Conservation (phyloP, 352 stramenopile species). For the Globisporangium canariense region DNA sequence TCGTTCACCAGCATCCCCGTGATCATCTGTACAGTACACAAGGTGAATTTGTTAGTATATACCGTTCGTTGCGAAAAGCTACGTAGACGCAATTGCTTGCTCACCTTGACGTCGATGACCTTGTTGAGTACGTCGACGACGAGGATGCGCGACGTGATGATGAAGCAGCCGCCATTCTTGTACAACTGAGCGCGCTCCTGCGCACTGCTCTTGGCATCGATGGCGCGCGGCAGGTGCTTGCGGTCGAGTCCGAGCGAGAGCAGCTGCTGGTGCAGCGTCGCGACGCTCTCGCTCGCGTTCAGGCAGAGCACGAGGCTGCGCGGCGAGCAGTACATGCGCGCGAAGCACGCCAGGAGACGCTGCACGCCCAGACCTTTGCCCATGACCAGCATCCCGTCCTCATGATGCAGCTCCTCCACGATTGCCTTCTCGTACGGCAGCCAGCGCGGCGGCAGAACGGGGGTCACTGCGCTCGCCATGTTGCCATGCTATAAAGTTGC, state of each 20-base stretch:
- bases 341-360: conserved; percentile 87
- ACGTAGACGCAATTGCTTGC: neutral
- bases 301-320: conserved; percentile 90
- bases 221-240: conserved; percentile 66
- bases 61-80: neutral
- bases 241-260: conserved; percentile 86
- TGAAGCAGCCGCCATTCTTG: conserved; percentile 88
- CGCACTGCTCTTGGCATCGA: conserved; percentile 73
- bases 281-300: conserved; percentile 88
- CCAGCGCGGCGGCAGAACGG: conserved; percentile 40
- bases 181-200: conserved; percentile 88
- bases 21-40: conserved; percentile 46
- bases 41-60: conserved; percentile 5
- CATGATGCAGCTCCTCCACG: conserved; percentile 59
- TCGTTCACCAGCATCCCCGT: conserved; percentile 93
- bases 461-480: neutral
- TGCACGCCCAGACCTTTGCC: conserved; percentile 88
- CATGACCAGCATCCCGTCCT: conserved; percentile 92
- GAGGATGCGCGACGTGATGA: conserved; percentile 96
- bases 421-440: conserved; percentile 73
- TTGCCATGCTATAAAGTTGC: neutral
- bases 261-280: conserved; percentile 71
- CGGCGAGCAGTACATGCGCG: conserved; percentile 86
- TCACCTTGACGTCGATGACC: conserved; percentile 49
- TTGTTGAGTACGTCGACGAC: conserved; percentile 96